Evolutionary conservation across 192 early-diverging fungal genomes (phyloP).

Genomic region (Mortierella alpina): DNA sequence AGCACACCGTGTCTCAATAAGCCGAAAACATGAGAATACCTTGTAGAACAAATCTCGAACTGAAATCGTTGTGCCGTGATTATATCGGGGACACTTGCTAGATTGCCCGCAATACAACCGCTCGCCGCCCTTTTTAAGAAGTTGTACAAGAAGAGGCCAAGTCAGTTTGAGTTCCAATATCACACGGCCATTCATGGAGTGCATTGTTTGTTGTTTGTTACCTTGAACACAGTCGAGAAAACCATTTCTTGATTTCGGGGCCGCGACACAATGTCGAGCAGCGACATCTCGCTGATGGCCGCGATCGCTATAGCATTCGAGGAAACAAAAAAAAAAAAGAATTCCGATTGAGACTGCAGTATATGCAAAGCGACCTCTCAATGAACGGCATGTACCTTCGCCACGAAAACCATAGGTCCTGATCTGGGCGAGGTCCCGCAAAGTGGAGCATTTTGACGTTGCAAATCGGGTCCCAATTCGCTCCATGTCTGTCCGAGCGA

Average conservation of each 20-base stretch:
- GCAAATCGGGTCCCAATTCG: slow-evolving; percentile 63
- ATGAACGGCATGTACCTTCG: slow-evolving; percentile 62
- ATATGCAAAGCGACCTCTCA: neutral
- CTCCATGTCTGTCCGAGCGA: slow-evolving; percentile 56
- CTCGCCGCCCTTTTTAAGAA: slow-evolving; percentile 60
- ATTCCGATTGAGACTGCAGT: neutral
- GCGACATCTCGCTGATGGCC: slow-evolving; percentile 37
- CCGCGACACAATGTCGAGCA: slow-evolving; percentile 37
- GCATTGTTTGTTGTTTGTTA: neutral
- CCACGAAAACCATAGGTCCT: slow-evolving; percentile 75
- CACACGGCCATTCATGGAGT: no score
- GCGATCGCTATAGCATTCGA: slow-evolving; percentile 10
- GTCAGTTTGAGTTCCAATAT: no score
- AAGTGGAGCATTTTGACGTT: slow-evolving; percentile 67
- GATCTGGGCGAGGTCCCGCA: slow-evolving; percentile 51
- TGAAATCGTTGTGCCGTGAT: slow-evolving; percentile 68
- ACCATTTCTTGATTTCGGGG: slow-evolving; percentile 14
- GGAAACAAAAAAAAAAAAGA: neutral
- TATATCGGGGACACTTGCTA: slow-evolving; percentile 31
- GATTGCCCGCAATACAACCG: slow-evolving; percentile 57
- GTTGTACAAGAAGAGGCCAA: no score
- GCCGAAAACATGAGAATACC: slow-evolving; percentile 41
- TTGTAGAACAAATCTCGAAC: slow-evolving; percentile 77
- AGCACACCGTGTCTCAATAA: no score
- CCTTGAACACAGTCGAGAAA: slow-evolving; percentile 32